A percentile compares a stretch with the other conserved stretches of the same genome.
These are phyloP conservation scores for Ceratobasidium sp. DNA, from an alignment of 1,284 basidiomycete species.

Conservation along the genomic window DNA sequence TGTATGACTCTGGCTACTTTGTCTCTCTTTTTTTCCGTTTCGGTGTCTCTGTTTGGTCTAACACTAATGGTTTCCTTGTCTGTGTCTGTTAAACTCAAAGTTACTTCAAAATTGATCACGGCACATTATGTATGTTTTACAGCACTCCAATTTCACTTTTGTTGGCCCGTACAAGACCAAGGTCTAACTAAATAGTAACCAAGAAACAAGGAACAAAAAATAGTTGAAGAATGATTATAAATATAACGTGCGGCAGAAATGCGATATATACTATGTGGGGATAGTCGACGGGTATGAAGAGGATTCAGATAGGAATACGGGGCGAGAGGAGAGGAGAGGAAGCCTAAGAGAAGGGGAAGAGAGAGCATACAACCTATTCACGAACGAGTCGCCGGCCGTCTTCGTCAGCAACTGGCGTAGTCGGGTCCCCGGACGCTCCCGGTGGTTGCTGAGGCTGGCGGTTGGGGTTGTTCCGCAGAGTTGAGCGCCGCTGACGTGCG, in stretches of 20 bases:
- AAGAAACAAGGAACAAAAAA: background rate
- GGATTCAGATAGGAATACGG: slow-evolving; percentile 32
- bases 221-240: slow-evolving; percentile 24
- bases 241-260: slow-evolving; percentile 26
- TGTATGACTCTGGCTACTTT: slow-evolving; percentile 14
- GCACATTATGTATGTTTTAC: slow-evolving; percentile 40
- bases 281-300: slow-evolving; percentile 25
- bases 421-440: slow-evolving; percentile 27
- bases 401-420: slow-evolving; percentile 34
- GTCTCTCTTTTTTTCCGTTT: background rate
- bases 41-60: too few relatives aligned
- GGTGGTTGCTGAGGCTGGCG: background rate
- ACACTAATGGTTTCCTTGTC: slow-evolving; percentile 11
- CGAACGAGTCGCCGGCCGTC: slow-evolving; percentile 29
- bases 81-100: background rate
- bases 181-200: slow-evolving; percentile 31
- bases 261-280: slow-evolving; percentile 27
- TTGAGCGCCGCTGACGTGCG: slow-evolving; percentile 56
- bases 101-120: background rate
- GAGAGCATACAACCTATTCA: slow-evolving; percentile 4
- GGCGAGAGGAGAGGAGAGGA: too few relatives aligned
- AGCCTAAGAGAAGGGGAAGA: slow-evolving; percentile 18
- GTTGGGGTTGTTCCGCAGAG: slow-evolving; percentile 31
- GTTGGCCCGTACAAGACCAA: slow-evolving; percentile 4
- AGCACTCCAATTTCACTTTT: slow-evolving; percentile 38